Evolutionary conservation across 139 green algal species (phyloP).

Genomic region (Deuterostichococcus epilithicus): DNA sequence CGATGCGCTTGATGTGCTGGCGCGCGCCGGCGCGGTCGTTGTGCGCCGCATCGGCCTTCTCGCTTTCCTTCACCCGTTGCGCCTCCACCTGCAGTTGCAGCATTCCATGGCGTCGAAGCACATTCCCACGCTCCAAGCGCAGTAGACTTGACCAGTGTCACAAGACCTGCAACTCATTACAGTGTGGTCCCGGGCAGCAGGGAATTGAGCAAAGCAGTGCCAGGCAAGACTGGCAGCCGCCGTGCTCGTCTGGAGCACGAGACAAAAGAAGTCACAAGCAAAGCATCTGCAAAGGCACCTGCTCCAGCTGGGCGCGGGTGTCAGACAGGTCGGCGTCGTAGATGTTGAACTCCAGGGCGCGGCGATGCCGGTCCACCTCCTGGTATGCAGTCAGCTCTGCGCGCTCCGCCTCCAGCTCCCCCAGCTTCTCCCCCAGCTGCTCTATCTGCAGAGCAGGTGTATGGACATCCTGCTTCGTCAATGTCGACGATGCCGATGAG

Average conservation of each 20-base stretch:
- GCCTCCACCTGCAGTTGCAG: slow-evolving; percentile 29
- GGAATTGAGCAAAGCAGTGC: not conserved
- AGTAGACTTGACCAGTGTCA: not conserved
- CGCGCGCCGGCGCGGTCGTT: slow-evolving; percentile 27
- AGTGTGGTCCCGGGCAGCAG: not conserved
- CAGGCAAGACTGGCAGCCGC: not conserved
- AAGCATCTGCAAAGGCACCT: slow-evolving; percentile 4
- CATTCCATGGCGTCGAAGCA: not conserved
- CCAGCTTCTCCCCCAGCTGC: slow-evolving; percentile 67
- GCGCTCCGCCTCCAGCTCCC: slow-evolving; percentile 70
- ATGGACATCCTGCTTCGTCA: not conserved
- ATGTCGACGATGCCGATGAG: not conserved
- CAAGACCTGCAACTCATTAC: no score
- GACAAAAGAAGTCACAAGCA: not conserved
- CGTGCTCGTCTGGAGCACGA: not conserved
- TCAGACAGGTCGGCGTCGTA: slow-evolving; percentile 78
- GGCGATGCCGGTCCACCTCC: slow-evolving; percentile 69
- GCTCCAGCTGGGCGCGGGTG: not conserved
- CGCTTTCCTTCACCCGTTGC: slow-evolving; percentile 15
- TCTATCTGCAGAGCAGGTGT: slow-evolving; percentile 29
- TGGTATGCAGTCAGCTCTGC: slow-evolving; percentile 90
- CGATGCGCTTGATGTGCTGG: slow-evolving; percentile 35
- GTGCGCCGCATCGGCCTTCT: slow-evolving; percentile 22
- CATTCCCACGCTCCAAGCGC: not conserved
- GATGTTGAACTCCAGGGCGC: slow-evolving; percentile 89